Evolutionary conservation across 2,329 filamentous ascomycete genomes (phyloP).

Genomic region (Corynespora cassiicola): DNA sequence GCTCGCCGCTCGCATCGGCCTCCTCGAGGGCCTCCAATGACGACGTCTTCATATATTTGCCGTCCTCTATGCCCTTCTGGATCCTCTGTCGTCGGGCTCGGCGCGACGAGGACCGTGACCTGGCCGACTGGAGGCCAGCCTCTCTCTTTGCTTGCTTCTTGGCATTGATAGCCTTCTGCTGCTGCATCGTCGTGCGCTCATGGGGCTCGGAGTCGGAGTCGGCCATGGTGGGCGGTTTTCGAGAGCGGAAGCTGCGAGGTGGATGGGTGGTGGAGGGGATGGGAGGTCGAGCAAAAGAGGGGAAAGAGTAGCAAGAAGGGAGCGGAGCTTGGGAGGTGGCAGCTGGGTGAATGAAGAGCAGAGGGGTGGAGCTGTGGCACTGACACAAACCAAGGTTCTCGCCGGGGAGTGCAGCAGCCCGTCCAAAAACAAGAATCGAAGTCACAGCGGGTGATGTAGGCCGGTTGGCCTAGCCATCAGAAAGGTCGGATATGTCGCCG

Average conservation of each 20-base stretch:
- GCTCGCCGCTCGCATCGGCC: constrained; percentile 58
- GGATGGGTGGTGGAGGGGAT: constrained; percentile 9
- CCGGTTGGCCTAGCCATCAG: too few species aligned
- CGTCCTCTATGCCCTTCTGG: constrained; percentile 51
- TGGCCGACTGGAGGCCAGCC: constrained; percentile 47
- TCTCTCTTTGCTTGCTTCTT: constrained; percentile 48
- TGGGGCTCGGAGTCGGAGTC: constrained; percentile 44
- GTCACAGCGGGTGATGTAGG: too few species aligned
- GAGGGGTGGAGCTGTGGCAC: constrained; percentile 11
- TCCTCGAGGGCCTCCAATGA: constrained; percentile 58
- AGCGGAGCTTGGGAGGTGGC: constrained; percentile 11
- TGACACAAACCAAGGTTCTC: constrained; percentile 9
- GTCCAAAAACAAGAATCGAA: too few species aligned
- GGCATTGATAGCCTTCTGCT: constrained; percentile 53
- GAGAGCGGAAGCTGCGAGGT: constrained; percentile 8
- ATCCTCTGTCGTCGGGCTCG: constrained; percentile 56
- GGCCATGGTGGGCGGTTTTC: constrained; percentile 31
- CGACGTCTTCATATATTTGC: constrained; percentile 60
- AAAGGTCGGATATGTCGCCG: too few species aligned
- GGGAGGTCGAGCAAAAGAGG: constrained; percentile 1
- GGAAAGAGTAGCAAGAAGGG: constrained; percentile 2
- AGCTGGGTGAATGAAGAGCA: constrained; percentile 11
- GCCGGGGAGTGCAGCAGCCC: too few species aligned
- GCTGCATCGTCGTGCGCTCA: constrained; percentile 52
- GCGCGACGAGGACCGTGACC: constrained; percentile 55